Percentiles rank a stretch among this genome's conserved stretches.
Evolutionary conservation across 305 asterid species (phyloP).

Genomic region (Solanum hybrid): DNA sequence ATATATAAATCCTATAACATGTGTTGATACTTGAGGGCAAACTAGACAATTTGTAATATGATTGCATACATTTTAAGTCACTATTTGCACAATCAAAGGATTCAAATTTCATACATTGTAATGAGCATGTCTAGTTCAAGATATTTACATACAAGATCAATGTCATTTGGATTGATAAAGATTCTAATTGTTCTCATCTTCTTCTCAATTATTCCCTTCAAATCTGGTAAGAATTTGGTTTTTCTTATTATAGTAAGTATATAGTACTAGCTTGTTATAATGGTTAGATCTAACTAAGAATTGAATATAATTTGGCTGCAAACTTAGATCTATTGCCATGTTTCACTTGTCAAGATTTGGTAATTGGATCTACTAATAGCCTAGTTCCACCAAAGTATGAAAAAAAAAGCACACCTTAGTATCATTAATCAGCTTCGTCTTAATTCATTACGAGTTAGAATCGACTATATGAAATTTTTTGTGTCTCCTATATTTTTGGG

Average conservation of each 20-base stretch:
- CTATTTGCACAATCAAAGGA: background rate
- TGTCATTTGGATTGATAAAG: background rate
- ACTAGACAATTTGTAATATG: background rate
- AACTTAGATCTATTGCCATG: background rate
- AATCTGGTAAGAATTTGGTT: slow-evolving; percentile 11
- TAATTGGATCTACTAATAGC: background rate
- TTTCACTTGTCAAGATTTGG: background rate
- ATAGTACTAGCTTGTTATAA: background rate
- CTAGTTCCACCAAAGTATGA: background rate
- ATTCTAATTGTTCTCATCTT: slow-evolving; percentile 8
- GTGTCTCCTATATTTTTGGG: background rate
- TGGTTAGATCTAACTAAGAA: background rate
- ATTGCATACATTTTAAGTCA: background rate
- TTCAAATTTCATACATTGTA: background rate
- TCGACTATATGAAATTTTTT: background rate
- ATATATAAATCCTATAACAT: background rate
- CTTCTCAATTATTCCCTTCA: slow-evolving; percentile 6
- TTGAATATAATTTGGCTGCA: background rate
- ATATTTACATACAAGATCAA: background rate
- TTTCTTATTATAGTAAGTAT: background rate
- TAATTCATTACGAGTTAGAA: background rate
- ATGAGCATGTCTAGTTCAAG: slow-evolving; percentile 5
- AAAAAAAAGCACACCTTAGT: background rate
- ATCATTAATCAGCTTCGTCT: background rate
- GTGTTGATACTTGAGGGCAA: background rate